Percentiles rank a stretch among this genome's conserved stretches.
phyloP scores from a whole-genome alignment of 345 rosid species.

The Citropsis articulata region DNA sequence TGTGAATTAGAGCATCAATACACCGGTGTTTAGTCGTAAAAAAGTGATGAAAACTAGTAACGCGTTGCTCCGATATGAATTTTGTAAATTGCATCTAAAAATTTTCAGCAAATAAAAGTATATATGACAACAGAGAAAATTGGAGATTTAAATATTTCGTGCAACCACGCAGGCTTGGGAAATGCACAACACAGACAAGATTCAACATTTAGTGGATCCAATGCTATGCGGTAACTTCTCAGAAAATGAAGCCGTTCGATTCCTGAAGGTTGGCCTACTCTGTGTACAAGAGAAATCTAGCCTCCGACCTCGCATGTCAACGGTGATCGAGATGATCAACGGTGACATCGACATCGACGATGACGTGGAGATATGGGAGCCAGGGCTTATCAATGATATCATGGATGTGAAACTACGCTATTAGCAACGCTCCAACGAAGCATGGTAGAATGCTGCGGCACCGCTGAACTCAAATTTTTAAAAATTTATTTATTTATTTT shows the following conservation, averaged over 20 bases:
- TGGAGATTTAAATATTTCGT: background rate
- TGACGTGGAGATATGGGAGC: slow-evolving; percentile 3
- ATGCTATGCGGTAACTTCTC: slow-evolving; percentile 17
- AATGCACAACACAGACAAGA: slow-evolving; percentile 24
- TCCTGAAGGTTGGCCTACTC: slow-evolving; percentile 30
- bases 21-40: too few relatives aligned
- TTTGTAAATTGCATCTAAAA: too few relatives aligned
- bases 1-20: too few relatives aligned
- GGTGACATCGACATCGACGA: slow-evolving; percentile 13
- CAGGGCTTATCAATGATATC: slow-evolving; percentile 22
- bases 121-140: background rate
- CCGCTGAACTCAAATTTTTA: background rate
- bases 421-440: background rate
- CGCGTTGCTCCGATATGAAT: too few relatives aligned
- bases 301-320: slow-evolving; percentile 30
- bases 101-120: too few relatives aligned
- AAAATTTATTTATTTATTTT: too few relatives aligned
- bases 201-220: slow-evolving; percentile 29
- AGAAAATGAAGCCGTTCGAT: slow-evolving; percentile 27
- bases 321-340: slow-evolving; percentile 28
- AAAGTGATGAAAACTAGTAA: too few relatives aligned
- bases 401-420: slow-evolving; percentile 21
- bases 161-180: slow-evolving; percentile 33
- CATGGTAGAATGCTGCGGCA: background rate
- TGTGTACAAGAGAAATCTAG: slow-evolving; percentile 36